Evolutionary conservation across 2,329 filamentous ascomycete genomes (phyloP).

Genomic region (Myriosclerotinia duriaeana): DNA sequence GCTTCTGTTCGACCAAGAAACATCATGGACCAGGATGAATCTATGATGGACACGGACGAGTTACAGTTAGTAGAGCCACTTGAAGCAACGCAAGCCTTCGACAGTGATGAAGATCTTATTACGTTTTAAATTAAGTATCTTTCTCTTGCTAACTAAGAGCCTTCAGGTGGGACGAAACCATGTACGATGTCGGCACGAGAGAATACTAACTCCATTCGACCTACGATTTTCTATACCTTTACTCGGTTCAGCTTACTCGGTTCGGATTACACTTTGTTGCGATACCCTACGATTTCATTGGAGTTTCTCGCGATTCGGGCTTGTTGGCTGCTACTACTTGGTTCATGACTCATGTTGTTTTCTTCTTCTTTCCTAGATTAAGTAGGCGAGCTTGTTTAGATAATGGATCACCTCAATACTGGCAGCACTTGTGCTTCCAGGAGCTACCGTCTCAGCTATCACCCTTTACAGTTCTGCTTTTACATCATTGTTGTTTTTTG

Average conservation of each 20-base stretch:
- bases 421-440: neutral
- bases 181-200: constrained; percentile 32
- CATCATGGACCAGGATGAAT: constrained; percentile 23
- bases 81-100: neutral
- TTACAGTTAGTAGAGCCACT: constrained; percentile 27
- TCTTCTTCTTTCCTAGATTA: neutral
- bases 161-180: constrained; percentile 28
- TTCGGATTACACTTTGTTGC: neutral
- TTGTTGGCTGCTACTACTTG: neutral
- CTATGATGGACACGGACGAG: constrained; percentile 35
- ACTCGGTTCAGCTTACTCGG: neutral
- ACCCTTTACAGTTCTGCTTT: neutral
- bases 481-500: neutral
- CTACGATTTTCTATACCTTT: neutral
- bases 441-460: neutral
- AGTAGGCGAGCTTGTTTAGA: neutral
- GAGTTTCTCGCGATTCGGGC: neutral
- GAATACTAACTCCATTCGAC: neutral
- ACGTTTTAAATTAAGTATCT: neutral
- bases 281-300: neutral
- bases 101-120: neutral
- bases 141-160: constrained; percentile 4
- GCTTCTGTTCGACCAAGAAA: constrained; percentile 21
- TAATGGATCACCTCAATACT: neutral
- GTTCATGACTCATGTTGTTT: neutral